Percentiles rank a stretch among this genome's conserved stretches.
Conservation (phyloP, 495 filamentous ascomycete species). For the Penicillium herquei region DNA sequence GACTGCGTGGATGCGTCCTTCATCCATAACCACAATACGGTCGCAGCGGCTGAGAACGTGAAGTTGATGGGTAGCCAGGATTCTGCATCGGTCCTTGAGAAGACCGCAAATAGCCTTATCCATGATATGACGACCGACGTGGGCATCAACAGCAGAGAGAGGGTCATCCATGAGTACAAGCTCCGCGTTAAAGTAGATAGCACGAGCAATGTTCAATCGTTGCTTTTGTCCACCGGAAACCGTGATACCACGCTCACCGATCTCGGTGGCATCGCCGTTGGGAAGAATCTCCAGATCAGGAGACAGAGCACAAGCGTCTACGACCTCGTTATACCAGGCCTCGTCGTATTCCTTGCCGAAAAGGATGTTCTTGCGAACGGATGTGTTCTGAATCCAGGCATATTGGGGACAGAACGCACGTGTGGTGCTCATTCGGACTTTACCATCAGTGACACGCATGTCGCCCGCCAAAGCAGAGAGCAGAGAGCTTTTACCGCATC, state of each 20-base stretch:
- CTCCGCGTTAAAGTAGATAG: slow-evolving; percentile 81
- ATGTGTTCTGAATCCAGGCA: slow-evolving; percentile 94
- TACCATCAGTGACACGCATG: slow-evolving; percentile 80
- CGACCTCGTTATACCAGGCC: slow-evolving; percentile 54
- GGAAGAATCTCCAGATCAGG: slow-evolving; percentile 57
- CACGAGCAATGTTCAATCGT: slow-evolving; percentile 73
- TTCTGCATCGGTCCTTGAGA: slow-evolving; percentile 81
- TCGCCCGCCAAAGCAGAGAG: slow-evolving; percentile 89
- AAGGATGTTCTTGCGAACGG: slow-evolving; percentile 82
- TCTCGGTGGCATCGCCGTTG: slow-evolving; percentile 54
- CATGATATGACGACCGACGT: slow-evolving; percentile 92
- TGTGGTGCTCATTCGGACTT: slow-evolving; percentile 69
- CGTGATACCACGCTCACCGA: slow-evolving; percentile 63
- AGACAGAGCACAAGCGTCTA: slow-evolving; percentile 56
- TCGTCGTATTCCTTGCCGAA: slow-evolving; percentile 70
- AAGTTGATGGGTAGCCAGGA: slow-evolving; percentile 92
- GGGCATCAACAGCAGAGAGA: slow-evolving; percentile 78
- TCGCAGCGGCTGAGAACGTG: slow-evolving; percentile 90
- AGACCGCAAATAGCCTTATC: slow-evolving; percentile 91
- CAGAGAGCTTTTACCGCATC: slow-evolving; percentile 88
- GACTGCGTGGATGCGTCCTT: slow-evolving; percentile 75
- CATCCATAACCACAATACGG: slow-evolving; percentile 86
- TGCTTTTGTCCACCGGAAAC: slow-evolving; percentile 69
- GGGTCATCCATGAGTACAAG: slow-evolving; percentile 85
- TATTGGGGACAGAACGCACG: slow-evolving; percentile 93